phyloP scores from a whole-genome alignment of 768 basidiomycete genomes.

The Naganishia friedmannii region DNA sequence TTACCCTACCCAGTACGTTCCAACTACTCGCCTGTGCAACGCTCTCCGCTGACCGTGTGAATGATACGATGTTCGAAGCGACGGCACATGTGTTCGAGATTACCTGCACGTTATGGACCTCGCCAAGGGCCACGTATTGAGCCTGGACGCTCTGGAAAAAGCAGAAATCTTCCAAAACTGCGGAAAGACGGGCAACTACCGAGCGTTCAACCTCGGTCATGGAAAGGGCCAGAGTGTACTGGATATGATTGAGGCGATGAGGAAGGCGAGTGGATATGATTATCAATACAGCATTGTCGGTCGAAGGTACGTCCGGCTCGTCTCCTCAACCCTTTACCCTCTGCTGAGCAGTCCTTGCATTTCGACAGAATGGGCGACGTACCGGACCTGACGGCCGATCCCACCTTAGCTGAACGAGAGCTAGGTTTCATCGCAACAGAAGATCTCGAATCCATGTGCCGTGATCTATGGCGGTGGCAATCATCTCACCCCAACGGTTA shows the following conservation, averaged over 20 bases:
- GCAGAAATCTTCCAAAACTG: constrained; percentile 60
- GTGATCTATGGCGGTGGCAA: constrained; percentile 99
- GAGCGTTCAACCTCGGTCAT: constrained; percentile 95
- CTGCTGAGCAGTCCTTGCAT: constrained; percentile 30
- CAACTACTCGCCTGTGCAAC: constrained; percentile 56
- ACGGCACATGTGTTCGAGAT: constrained; percentile 97
- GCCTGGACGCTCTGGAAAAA: constrained; percentile 71
- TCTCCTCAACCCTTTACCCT: no score
- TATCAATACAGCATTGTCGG: constrained; percentile 87
- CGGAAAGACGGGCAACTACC: constrained; percentile 60
- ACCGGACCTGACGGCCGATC: constrained; percentile 92
- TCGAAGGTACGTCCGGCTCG: constrained; percentile 76
- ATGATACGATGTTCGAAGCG: constrained; percentile 55
- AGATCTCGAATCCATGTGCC: constrained; percentile 86
- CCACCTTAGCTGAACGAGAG: constrained; percentile 82
- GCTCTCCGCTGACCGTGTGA: constrained; percentile 18
- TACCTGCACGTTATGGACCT: constrained; percentile 74
- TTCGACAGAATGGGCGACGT: constrained; percentile 80
- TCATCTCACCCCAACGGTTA: constrained; percentile 80
- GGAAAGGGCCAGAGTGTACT: constrained; percentile 88
- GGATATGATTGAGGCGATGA: constrained; percentile 93
- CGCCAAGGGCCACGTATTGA: constrained; percentile 87
- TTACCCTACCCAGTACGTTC: constrained; percentile 70
- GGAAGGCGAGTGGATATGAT: constrained; percentile 78
- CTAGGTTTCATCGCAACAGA: constrained; percentile 83